Evolutionary conservation across 768 basidiomycete genomes (phyloP).

Genomic region (Pleurotus pulmonarius): DNA sequence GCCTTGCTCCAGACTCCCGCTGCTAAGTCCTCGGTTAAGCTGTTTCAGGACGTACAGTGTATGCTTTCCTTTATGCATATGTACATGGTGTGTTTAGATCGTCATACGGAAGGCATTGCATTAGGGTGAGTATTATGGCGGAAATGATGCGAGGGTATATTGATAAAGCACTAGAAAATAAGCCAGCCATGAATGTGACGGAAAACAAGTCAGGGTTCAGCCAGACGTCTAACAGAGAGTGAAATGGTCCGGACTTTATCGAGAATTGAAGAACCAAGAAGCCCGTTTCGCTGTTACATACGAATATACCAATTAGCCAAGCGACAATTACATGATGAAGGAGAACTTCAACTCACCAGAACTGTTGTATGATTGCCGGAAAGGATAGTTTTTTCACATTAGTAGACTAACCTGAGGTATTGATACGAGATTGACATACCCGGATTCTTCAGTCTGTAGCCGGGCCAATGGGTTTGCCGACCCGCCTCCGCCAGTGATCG

Average conservation of each 20-base stretch:
- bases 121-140: conserved; percentile 7
- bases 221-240: background rate
- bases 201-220: background rate
- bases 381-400: conserved; percentile 10
- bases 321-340: conserved; percentile 14
- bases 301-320: conserved; percentile 14
- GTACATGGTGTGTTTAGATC: conserved; percentile 1
- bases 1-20: background rate
- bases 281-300: conserved; percentile 72
- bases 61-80: background rate
- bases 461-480: conserved; percentile 60
- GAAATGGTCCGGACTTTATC: conserved; percentile 33
- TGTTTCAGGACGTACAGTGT: background rate
- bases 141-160: background rate
- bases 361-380: conserved; percentile 7
- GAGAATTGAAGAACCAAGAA: conserved; percentile 91
- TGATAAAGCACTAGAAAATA: conserved; percentile 8
- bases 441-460: conserved; percentile 78
- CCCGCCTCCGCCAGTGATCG: conserved; percentile 41
- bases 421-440: conserved; percentile 39
- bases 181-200: background rate
- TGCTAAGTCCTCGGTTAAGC: background rate
- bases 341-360: conserved; percentile 35
- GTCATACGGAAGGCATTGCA: background rate
- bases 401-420: conserved; percentile 10